Evolutionary conservation across 257 asterid species (phyloP).

Genomic region (Verbascum thapsus): DNA sequence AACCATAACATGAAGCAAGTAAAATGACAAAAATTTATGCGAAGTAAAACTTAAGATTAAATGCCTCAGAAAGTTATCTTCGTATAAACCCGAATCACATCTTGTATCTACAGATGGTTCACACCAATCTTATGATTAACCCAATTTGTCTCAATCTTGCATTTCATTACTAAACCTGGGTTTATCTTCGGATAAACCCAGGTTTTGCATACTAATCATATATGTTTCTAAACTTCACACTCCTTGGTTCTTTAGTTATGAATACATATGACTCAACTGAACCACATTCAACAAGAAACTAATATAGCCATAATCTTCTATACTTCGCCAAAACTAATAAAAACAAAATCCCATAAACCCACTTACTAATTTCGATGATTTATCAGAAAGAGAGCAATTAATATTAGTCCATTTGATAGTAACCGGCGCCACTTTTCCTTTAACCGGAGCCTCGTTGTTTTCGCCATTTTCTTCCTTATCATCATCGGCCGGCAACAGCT

Average conservation of each 20-base stretch:
- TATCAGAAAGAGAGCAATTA: slow-evolving; percentile 77
- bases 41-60: not conserved
- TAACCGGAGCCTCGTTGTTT: slow-evolving; percentile 40
- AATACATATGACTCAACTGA: slow-evolving; percentile 1
- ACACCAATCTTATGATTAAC: not conserved
- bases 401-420: slow-evolving; percentile 73
- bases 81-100: not conserved
- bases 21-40: not conserved
- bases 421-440: slow-evolving; percentile 68
- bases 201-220: too few species aligned
- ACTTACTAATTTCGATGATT: slow-evolving; percentile 69
- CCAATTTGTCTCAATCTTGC: slow-evolving; percentile 4
- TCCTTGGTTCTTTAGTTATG: not conserved
- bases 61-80: slow-evolving; percentile 6
- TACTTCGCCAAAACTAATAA: not conserved
- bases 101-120: not conserved
- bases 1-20: not conserved
- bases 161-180: slow-evolving; percentile 6
- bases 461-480: slow-evolving; percentile 43
- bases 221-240: slow-evolving; percentile 8
- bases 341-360: too few species aligned
- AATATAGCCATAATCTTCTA: slow-evolving; percentile 13
- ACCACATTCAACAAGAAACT: not conserved
- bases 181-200: too few species aligned
- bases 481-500: slow-evolving; percentile 40